A percentile compares a stretch with the other conserved stretches of the same genome.
Conservation (phyloP, 2,329 filamentous ascomycete species). For the Domatiomyces globalis region DNA sequence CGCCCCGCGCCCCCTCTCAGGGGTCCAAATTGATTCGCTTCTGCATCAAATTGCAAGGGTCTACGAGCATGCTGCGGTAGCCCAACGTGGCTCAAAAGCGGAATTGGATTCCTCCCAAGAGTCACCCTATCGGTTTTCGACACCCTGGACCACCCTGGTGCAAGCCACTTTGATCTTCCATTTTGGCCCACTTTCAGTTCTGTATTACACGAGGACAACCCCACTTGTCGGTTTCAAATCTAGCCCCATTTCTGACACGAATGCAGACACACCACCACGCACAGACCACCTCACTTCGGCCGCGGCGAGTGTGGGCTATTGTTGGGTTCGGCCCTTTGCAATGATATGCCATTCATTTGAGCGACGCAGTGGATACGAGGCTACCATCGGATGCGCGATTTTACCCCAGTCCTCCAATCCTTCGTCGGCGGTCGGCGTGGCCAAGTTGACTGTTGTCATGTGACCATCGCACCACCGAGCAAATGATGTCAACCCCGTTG, state of each 20-base stretch:
- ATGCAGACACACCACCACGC: background rate
- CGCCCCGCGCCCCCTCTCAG: background rate
- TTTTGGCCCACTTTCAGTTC: background rate
- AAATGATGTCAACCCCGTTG: no score
- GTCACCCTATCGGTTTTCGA: background rate
- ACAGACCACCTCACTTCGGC: background rate
- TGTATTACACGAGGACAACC: background rate
- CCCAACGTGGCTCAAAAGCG: background rate
- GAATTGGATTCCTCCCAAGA: background rate
- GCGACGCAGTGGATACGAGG: background rate
- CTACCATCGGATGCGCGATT: no score
- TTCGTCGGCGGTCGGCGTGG: no score
- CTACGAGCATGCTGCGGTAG: background rate
- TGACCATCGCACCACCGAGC: no score
- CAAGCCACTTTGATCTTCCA: no score
- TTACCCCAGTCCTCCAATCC: no score
- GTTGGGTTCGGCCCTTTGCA: background rate
- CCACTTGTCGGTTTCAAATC: background rate
- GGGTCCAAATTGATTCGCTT: background rate
- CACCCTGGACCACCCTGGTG: background rate
- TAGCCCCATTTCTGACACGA: background rate
- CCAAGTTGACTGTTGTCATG: no score
- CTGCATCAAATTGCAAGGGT: background rate
- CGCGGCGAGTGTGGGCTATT: background rate
- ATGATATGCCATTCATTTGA: background rate